Base-by-base conservation (phyloP, 2,329 filamentous ascomycete genomes). In the Aspergillus alliaceus region DNA sequence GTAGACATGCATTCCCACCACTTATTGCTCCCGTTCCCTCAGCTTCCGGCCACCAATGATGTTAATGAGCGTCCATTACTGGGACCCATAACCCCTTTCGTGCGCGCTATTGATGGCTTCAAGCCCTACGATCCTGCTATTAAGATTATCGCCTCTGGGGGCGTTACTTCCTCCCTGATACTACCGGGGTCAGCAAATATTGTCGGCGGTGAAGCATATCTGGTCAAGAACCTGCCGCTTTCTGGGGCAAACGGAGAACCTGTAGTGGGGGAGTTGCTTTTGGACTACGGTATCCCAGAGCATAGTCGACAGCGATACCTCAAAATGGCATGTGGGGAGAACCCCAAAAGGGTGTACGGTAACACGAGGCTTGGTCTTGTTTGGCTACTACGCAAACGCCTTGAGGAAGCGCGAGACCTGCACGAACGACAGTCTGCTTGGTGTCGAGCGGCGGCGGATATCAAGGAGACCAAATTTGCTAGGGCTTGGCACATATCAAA, bases 261-360 rank as follows among this genome's bases (percentile, higher is more conserved):
- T 69, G 81, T 87, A 42, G 88, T 86, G 53, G 84, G 83, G 2
- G 74, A 79, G 24, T 84, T 88, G 62, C 80, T 90, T 76, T 77
- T 90, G 9, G 87, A 87, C 1, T 85, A 89, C 51, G 86, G 86
- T 0, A 48, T 62, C 20, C 53, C 56, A 4, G 61, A 64, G 31
- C 86, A 87, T 40, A 78, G 79, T 22, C 83, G 77, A 58, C 88
- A 86, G 83, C 80, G 88, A 20, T 90, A 88, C 70, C 88, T 90
- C 80, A 90, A 90, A 75, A 90, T 90, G 87, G 88, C 88, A 0
- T 90, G 87, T 61, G 87, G 87, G 34, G 87, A 90, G 72, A 90
- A 90, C 64, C 77, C 87, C 1, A 89, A 89, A 74, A 75, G 80
- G 1, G 75, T 85, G 0, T 87, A 89, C 58, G 86, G 86, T 9